Evolutionary conservation across 768 basidiomycete genomes (phyloP).

Genomic region (Mycena pura): DNA sequence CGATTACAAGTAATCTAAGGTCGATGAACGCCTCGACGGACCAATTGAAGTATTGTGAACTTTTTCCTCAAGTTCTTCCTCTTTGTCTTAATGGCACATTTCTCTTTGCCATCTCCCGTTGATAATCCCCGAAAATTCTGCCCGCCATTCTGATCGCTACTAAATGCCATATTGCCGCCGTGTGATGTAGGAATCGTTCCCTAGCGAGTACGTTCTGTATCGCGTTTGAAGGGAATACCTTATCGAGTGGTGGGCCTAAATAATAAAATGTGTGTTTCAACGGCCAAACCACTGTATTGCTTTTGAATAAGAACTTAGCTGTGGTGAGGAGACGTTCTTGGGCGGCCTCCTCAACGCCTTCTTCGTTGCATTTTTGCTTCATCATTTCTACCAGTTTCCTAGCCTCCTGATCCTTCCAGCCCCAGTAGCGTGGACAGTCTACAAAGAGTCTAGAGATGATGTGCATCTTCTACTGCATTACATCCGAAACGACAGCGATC

Average conservation of each 20-base stretch:
- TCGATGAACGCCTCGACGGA: no score
- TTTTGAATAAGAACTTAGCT: neutral
- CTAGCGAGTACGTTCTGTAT: neutral
- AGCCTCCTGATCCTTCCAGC: neutral
- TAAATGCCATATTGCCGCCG: neutral
- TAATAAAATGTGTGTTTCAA: neutral
- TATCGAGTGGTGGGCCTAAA: neutral
- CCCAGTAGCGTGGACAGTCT: neutral
- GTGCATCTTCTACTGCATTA: neutral
- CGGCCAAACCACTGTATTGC: neutral
- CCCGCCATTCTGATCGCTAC: neutral
- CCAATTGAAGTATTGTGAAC: no score
- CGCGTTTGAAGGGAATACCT: neutral
- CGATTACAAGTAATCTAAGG: no score
- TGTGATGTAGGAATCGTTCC: neutral
- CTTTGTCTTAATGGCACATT: no score
- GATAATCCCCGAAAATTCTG: neutral
- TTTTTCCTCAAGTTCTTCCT: no score
- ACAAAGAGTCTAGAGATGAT: constrained; percentile 3
- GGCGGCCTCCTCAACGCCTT: neutral
- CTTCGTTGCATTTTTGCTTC: neutral
- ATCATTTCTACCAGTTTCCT: neutral
- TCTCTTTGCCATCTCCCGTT: neutral
- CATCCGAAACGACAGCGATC: neutral
- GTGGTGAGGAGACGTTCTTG: neutral